A percentile compares a stretch with the other conserved stretches of the same genome.
Evolutionary conservation across 2,329 filamentous ascomycete genomes (phyloP).

Genomic region (Diplodia intermedia): DNA sequence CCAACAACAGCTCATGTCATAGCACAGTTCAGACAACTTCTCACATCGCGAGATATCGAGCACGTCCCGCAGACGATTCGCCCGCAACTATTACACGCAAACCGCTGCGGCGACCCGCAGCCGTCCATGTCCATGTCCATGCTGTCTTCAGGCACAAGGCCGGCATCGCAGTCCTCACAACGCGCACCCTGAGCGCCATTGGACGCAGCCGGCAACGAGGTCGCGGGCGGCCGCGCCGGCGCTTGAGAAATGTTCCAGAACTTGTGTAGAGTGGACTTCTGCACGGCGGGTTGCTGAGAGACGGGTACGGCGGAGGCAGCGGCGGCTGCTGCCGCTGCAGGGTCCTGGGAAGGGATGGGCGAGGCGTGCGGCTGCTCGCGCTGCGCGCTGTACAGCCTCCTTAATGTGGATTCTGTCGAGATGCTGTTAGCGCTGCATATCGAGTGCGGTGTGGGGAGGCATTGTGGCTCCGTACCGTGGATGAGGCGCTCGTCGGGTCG

Average conservation of each 20-base stretch:
- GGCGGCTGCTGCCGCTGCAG: background rate
- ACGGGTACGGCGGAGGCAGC: background rate
- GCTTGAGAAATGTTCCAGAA: constrained; percentile 55
- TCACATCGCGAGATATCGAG: constrained; percentile 47
- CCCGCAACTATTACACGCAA: constrained; percentile 49
- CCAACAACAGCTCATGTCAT: constrained; percentile 32
- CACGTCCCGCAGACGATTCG: constrained; percentile 53
- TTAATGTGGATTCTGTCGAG: constrained; percentile 53
- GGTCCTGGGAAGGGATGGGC: constrained; percentile 40
- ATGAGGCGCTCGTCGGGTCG: constrained; percentile 63
- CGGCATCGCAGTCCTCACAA: constrained; percentile 56
- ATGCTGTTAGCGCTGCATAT: constrained; percentile 35
- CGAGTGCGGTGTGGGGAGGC: background rate
- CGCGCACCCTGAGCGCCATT: constrained; percentile 35
- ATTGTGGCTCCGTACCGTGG: constrained; percentile 55
- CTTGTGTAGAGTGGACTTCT: constrained; percentile 51
- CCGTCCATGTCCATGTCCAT: constrained; percentile 50
- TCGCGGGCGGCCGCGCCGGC: constrained; percentile 38
- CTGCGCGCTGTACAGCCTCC: constrained; percentile 55
- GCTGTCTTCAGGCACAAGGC: constrained; percentile 42
- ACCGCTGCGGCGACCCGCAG: constrained; percentile 38
- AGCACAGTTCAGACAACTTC: constrained; percentile 53
- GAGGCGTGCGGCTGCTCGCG: constrained; percentile 41
- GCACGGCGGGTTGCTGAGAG: constrained; percentile 29
- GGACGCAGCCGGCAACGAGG: constrained; percentile 27